These are phyloP conservation scores for Cryptococcus amylolentus DNA, from an alignment of 1,284 basidiomycete species.

Conservation along the genomic window DNA sequence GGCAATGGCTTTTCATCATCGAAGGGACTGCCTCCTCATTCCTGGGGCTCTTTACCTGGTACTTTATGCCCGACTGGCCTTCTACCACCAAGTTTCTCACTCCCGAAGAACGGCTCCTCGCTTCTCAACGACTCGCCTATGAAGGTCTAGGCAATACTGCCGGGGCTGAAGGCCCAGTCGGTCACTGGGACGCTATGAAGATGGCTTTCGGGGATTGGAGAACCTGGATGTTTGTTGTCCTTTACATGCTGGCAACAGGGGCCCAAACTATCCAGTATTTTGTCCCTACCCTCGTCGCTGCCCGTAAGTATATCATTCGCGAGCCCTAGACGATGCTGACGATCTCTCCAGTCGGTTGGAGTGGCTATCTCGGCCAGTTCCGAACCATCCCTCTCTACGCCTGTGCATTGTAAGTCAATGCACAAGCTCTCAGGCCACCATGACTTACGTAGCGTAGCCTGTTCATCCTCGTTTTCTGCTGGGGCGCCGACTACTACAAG, in stretches of 20 bases:
- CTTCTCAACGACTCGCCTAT: slow-evolving; percentile 48
- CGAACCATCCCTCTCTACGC: slow-evolving; percentile 54
- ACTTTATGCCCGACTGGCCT: slow-evolving; percentile 47
- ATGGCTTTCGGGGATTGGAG: slow-evolving; percentile 40
- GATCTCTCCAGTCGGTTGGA: slow-evolving; percentile 39
- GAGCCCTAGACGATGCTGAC: not conserved
- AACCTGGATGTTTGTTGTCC: slow-evolving; percentile 44
- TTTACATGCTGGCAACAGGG: slow-evolving; percentile 50
- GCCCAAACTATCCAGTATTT: slow-evolving; percentile 54
- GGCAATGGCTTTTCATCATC: slow-evolving; percentile 49
- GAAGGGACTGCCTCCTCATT: slow-evolving; percentile 42
- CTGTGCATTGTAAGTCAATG: slow-evolving; percentile 24
- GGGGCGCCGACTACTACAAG: slow-evolving; percentile 48
- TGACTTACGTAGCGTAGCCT: slow-evolving; percentile 9
- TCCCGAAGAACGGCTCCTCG: slow-evolving; percentile 49
- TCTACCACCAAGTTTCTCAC: slow-evolving; percentile 51
- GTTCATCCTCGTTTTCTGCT: slow-evolving; percentile 50
- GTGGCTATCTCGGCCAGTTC: slow-evolving; percentile 49
- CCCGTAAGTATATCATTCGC: slow-evolving; percentile 16
- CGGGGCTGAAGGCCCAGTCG: slow-evolving; percentile 32
- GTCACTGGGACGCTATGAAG: slow-evolving; percentile 48
- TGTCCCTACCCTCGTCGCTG: slow-evolving; percentile 48
- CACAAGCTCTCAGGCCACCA: not conserved
- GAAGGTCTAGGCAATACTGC: slow-evolving; percentile 47
- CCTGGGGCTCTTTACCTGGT: slow-evolving; percentile 34